Evolutionary conservation across 1,139 yeast genomes (phyloP), one percentile per base, ranked within the genome.

Genomic region (Saccharomycopsis hybrid): DNA sequence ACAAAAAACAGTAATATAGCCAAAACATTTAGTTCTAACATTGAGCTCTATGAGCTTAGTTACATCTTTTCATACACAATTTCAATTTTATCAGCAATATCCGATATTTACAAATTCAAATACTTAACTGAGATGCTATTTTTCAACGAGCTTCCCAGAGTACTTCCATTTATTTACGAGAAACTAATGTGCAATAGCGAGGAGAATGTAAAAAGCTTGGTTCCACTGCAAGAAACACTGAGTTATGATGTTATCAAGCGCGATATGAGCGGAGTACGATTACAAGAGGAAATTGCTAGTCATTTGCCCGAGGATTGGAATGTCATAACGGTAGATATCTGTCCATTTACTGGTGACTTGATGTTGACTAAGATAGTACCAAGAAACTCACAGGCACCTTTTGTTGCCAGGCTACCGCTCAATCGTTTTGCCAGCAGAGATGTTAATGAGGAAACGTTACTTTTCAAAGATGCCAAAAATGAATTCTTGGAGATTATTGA

Each of bases 271-370:
- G 18, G 18, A 18, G 18, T 18, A 18, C 18, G 18, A 18, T 18
- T 8, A 29, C 35, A 41, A 3, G 36, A 31, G 18, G 44, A 42
- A 42, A 42, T 42, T 9, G 30, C 36, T 8, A 13, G 38, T n/a
- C 37, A 32, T 31, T 35, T 48, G 29, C 51, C 89, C 0, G 57
- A 63, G 0, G 62, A 66, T 32, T 86, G 92, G 86, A 64, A 74
- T 11, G 74, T 82, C 0, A 66, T 87, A 1, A 72, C 85, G 0
- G 63, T 89, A 29, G 90, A 83, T 59, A 62, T 80, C n/a, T 80
- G 88, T 55, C 64, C 76, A 0, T 61, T 71, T 5, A 73, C 80
- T 4, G 85, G 81, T 0, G 82, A 78, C 59, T 66, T 88, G 43
- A 57, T 82, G 0, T 54, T 87, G 2, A 55, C 58, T 1, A 56